Evolutionary conservation across 768 basidiomycete genomes (phyloP).

Genomic region (Candolleomyces aberdarensis): DNA sequence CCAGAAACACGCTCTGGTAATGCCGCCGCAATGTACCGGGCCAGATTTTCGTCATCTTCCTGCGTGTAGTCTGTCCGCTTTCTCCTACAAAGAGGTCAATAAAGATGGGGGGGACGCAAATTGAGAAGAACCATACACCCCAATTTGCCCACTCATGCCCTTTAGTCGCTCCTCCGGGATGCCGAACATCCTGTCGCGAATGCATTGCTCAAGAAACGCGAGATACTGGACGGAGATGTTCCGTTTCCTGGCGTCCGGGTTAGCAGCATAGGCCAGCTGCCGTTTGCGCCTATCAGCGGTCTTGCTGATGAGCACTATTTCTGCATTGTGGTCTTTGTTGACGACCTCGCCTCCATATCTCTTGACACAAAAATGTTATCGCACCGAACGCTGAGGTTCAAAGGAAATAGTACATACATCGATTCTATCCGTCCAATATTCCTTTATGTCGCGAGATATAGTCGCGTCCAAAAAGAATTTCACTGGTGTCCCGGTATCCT

Average conservation of each 20-base stretch:
- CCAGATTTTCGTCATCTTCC: conserved; percentile 38
- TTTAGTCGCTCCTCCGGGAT: conserved; percentile 16
- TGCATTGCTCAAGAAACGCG: conserved; percentile 25
- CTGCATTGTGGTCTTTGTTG: conserved; percentile 13
- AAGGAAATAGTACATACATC: conserved; percentile 22
- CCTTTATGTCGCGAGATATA: conserved; percentile 20
- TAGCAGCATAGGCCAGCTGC: conserved; percentile 9
- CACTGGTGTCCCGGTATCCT: conserved; percentile 22
- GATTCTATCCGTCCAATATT: conserved; percentile 26
- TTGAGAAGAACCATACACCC: conserved; percentile 1
- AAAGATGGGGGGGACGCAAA: background rate
- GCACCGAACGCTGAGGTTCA: background rate
- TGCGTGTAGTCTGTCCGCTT: conserved; percentile 30
- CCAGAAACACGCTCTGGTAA: conserved; percentile 34
- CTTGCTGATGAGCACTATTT: conserved; percentile 22
- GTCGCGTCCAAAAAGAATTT: conserved; percentile 33
- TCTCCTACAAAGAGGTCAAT: background rate
- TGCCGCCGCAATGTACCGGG: conserved; percentile 30
- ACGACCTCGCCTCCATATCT: conserved; percentile 25
- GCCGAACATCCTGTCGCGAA: conserved; percentile 14
- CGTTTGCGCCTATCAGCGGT: background rate
- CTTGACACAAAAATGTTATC: conserved; percentile 13
- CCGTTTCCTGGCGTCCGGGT: conserved; percentile 10
- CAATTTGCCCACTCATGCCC: conserved; percentile 27
- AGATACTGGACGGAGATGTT: conserved; percentile 22